Evolutionary conservation across 768 basidiomycete species (phyloP).

Genomic region (Lactarius pseudohatsudake): DNA sequence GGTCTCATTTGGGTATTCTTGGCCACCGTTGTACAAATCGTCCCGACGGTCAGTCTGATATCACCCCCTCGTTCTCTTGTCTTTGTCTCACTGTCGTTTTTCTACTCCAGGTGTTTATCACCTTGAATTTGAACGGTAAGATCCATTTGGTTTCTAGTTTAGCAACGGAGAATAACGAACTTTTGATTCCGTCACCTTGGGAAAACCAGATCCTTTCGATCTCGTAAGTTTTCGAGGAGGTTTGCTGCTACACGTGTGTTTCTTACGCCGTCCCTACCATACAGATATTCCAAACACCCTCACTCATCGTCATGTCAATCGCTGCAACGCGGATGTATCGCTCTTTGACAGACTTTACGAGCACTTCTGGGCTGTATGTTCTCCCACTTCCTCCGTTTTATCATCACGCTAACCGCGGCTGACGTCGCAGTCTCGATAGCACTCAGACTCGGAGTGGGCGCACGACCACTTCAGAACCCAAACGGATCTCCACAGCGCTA

Average conservation of each 20-base stretch:
- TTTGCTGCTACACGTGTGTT: neutral
- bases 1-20: constrained; percentile 4
- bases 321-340: constrained; percentile 20
- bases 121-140: constrained; percentile 8
- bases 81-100: neutral
- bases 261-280: neutral
- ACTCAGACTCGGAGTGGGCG: neutral
- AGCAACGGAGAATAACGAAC: neutral
- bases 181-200: neutral
- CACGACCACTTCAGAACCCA: neutral
- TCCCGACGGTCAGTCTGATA: constrained; percentile 1
- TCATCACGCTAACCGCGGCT: neutral
- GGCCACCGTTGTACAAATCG: neutral
- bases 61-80: too few relatives aligned
- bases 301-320: constrained; percentile 1
- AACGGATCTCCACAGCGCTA: neutral
- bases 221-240: neutral
- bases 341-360: neutral
- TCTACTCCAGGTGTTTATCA: constrained; percentile 5
- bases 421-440: neutral
- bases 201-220: neutral
- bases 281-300: constrained; percentile 10
- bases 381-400: too few relatives aligned
- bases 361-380: neutral
- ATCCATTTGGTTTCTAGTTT: neutral